Evolutionary conservation across 2,329 filamentous ascomycete species (phyloP), one percentile per base, ranked within the genome.

Genomic region (Arthroderma sp.): DNA sequence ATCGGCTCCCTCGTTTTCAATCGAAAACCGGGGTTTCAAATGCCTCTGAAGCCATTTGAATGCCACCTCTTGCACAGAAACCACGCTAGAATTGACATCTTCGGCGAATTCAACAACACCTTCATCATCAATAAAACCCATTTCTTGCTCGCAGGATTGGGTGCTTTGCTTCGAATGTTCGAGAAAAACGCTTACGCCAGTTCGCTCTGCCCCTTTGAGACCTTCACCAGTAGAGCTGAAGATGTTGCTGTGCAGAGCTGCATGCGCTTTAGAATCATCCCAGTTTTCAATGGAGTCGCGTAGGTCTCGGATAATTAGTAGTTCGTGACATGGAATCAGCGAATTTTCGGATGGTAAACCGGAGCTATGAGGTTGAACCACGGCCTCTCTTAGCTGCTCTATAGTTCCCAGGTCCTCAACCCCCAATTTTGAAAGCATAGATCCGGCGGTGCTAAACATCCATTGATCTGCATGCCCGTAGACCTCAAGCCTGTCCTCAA

Each of bases 391-490:
- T 40, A 66, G 44, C 40, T 59, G 56, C 38, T 68, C 59, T 3
- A 69, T 60, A n/a, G 63, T 60, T 5, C 66, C 65, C 4, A 73
- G 51, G 4, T 60, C 60, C 29, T 70, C 60, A 10, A 78, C 61
- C 1, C 68, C 70, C 27, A 77, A 52, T 48, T 68, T 72, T 39
- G 67, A 66, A 43, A 79, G 69, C 3, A 77, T 60, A 40, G 68
- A 66, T 27, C 70, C 68, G 9, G 73, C 61, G 2, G 72, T 71
- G 42, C 71, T 70, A 51, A 76, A 77, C 53, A 77, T 62, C 58
- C 68, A 73, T 48, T 75, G 67, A 56, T 81, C 78, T 2, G 75
- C 73, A 50, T 74, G 66, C 28, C 68, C 62, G 49, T 69, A 72
- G 4, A 68, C 58, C 48, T 72, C 69, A 8, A 80, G 60, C 40